These are phyloP conservation scores for Penicillium longicatenatum DNA, from an alignment of 495 filamentous ascomycete genomes.

Conservation along the genomic window DNA sequence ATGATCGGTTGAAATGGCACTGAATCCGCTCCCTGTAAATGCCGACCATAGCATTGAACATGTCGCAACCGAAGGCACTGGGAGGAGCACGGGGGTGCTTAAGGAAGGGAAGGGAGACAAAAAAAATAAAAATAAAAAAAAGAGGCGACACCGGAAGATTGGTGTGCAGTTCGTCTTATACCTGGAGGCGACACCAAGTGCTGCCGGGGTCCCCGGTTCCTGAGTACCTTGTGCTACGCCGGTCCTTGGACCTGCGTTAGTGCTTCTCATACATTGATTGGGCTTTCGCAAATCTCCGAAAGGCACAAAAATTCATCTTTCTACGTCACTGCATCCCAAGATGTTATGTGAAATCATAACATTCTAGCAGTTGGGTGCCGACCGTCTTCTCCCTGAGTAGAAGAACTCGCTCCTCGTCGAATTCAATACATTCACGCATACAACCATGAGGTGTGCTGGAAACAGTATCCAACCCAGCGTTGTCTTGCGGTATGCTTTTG, in stretches of 20 bases:
- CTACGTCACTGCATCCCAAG: neutral
- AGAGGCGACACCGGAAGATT: neutral
- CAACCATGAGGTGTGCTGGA: constrained; percentile 8
- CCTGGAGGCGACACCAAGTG: constrained; percentile 4
- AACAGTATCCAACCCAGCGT: constrained; percentile 4
- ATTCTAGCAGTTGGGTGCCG: constrained; percentile 73
- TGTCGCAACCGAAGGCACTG: neutral
- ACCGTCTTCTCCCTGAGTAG: constrained; percentile 70
- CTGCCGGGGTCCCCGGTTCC: constrained; percentile 28
- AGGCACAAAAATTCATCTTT: neutral
- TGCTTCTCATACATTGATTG: neutral
- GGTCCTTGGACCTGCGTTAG: constrained; percentile 19
- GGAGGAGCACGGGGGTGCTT: neutral
- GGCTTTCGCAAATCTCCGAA: neutral
- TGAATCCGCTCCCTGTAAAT: too few relatives aligned
- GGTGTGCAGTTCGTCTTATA: constrained; percentile 10
- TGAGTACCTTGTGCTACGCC: constrained; percentile 35
- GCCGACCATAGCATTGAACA: neutral
- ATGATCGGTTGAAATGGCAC: too few relatives aligned
- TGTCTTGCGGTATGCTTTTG: neutral
- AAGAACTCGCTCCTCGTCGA: constrained; percentile 92
- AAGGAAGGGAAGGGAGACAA: neutral
- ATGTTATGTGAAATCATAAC: constrained; percentile 85
- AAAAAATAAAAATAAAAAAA: neutral
- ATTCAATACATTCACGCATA: constrained; percentile 73